Conservation (phyloP, 352 stramenopile species). For the Pythium folliculosum region DNA sequence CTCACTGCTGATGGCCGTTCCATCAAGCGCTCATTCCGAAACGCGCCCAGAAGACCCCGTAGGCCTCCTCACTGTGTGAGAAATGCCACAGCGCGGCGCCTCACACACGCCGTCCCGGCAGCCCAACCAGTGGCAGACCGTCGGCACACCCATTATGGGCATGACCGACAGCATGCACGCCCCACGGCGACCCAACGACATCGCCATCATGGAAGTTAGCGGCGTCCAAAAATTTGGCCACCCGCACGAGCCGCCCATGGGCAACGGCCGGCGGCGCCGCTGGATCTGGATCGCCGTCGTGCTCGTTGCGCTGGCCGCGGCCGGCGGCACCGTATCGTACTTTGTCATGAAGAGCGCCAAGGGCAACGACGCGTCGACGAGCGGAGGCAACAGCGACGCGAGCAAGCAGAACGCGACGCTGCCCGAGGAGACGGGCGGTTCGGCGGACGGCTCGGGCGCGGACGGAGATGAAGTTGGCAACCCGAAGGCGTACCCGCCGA, state of each 20-base stretch:
- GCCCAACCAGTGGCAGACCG: conserved; percentile 13
- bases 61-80: too few species aligned
- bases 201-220: conserved; percentile 25
- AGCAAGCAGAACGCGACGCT: conserved; percentile 2
- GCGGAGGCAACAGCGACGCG: background rate
- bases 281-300: conserved; percentile 16
- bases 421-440: background rate
- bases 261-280: background rate
- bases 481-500: conserved; percentile 23
- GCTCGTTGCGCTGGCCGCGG: conserved; percentile 9
- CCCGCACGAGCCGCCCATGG: conserved; percentile 7
- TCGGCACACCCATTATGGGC: conserved; percentile 17
- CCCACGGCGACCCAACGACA: conserved; percentile 3
- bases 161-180: conserved; percentile 12
- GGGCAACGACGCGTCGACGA: conserved; percentile 6
- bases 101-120: background rate
- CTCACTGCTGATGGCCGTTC: background rate
- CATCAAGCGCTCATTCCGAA: background rate
- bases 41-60: background rate
- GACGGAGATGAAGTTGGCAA: conserved; percentile 14
- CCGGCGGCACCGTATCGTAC: conserved; percentile 14
- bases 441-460: background rate
- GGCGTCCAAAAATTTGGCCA: conserved; percentile 13
- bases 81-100: background rate
- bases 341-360: conserved; percentile 20